Conservation (phyloP, 352 stramenopile species). For the Phytophthora aleatoria region DNA sequence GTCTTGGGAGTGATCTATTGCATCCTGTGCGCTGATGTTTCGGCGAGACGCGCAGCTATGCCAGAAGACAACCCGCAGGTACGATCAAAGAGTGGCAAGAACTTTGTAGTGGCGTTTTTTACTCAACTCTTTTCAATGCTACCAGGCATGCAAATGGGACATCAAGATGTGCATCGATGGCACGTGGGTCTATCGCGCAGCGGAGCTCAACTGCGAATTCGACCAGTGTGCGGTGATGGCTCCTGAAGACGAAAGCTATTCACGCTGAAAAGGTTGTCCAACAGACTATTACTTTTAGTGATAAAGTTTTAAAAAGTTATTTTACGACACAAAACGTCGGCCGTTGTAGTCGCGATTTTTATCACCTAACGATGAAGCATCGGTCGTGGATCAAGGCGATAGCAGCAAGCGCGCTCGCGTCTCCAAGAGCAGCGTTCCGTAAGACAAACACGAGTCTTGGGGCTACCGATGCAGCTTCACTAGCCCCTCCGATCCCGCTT, state of each 20-base stretch:
- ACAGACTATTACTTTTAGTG: no score
- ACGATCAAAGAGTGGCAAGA: slow-evolving; percentile 1
- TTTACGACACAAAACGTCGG: slow-evolving; percentile 27
- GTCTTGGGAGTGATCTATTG: neutral
- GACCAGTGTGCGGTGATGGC: slow-evolving; percentile 47
- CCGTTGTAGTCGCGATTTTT: slow-evolving; percentile 14
- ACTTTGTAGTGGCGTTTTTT: neutral
- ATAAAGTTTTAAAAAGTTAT: neutral
- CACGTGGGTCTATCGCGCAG: slow-evolving; percentile 66
- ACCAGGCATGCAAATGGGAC: slow-evolving; percentile 64
- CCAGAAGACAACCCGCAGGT: slow-evolving; percentile 48
- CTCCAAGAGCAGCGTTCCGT: slow-evolving; percentile 23
- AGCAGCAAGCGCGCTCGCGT: slow-evolving; percentile 23
- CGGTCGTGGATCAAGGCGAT: slow-evolving; percentile 35
- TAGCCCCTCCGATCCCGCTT: slow-evolving; percentile 33
- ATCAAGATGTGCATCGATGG: slow-evolving; percentile 65
- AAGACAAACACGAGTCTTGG: slow-evolving; percentile 15
- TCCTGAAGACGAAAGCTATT: neutral
- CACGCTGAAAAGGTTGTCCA: neutral
- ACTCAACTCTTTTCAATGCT: neutral
- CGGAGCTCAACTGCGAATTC: slow-evolving; percentile 52
- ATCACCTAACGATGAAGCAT: slow-evolving; percentile 24
- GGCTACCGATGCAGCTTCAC: neutral
- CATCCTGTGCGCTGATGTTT: slow-evolving; percentile 2
- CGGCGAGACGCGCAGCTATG: neutral